Evolutionary conservation across 352 stramenopile genomes (phyloP).

Genomic region (Pythium folliculosum): DNA sequence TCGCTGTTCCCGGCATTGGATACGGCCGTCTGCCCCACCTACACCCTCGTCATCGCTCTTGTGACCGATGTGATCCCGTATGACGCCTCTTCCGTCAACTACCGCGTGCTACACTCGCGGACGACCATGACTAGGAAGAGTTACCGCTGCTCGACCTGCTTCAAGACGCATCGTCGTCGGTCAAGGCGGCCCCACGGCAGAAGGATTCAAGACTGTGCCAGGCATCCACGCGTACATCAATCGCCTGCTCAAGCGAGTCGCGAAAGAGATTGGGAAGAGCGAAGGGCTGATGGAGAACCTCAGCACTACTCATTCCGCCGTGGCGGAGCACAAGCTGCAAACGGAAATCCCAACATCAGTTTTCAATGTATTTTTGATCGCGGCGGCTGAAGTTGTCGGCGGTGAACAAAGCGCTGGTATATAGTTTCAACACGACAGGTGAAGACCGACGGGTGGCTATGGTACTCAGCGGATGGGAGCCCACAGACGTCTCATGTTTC

Average conservation of each 20-base stretch:
- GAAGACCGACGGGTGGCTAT: conserved; percentile 1
- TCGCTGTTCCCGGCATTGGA: not conserved
- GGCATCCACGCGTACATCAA: too few species aligned
- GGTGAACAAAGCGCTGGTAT: conserved; percentile 8
- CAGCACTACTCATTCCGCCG: conserved; percentile 11
- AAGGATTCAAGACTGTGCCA: too few species aligned
- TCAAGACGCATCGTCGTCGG: too few species aligned
- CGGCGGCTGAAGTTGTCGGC: conserved; percentile 6
- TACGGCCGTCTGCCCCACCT: not conserved
- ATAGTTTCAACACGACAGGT: conserved; percentile 7
- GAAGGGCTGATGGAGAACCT: too few species aligned
- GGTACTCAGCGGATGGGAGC: not conserved
- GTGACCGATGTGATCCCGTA: not conserved
- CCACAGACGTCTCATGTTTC: too few species aligned
- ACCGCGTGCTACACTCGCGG: too few species aligned
- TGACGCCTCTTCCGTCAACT: not conserved
- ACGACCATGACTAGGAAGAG: too few species aligned
- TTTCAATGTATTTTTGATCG: conserved; percentile 18
- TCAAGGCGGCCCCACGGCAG: too few species aligned
- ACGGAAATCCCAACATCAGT: not conserved
- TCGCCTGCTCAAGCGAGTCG: too few species aligned
- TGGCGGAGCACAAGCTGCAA: conserved; percentile 9
- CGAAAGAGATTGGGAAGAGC: too few species aligned
- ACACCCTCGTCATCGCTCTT: not conserved
- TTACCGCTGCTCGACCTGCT: too few species aligned